Base-by-base conservation (phyloP, 495 filamentous ascomycete genomes). In the Hapsidospora chrysogenum region DNA sequence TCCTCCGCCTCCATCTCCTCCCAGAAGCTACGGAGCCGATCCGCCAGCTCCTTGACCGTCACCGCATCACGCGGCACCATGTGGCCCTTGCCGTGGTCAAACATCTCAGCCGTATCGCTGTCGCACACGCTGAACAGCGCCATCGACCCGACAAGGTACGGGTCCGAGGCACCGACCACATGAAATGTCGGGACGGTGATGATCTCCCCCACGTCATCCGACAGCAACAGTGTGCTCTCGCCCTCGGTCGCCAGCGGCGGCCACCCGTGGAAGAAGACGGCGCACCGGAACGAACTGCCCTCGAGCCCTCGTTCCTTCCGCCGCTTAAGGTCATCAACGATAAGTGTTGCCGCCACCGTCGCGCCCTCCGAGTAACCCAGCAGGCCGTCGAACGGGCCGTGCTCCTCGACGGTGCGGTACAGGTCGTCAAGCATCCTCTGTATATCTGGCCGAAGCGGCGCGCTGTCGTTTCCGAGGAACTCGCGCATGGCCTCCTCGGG, bases 311-410 rank as follows among this genome's bases (percentile, higher is more conserved):
- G 50, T 36, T 63, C 56, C 35, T 57, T 49, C 14, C 54, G 48
- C 11, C 63, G 48, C 11, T 58, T 51, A 44, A 63, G 52, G 38
- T 74, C 68, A 28, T 70, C 62, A 0, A 70, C 49, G n/a, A 72
- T 42, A 10, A 72, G 46, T 2, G 66, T 68, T 3, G 64, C 63
- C 0, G 70, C 74, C 5, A 76, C 57, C 0, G 61, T 63, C 8
- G 70, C 72, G 14, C 74, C 74, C 39, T 77, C 72, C 0, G 72
- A 76, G 37, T 72, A 77, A 0, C 70, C 71, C 33, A 76, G 65
- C 29, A 76, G 62, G 31, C 50, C 59, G 27, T 65, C n/a, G n/a
- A n/a, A n/a, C n/a, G n/a, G n/a, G n/a, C n/a, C n/a, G n/a, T n/a
- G n/a, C n/a, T n/a, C n/a, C n/a, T n/a, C n/a, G n/a, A n/a, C n/a